Base-by-base conservation (phyloP, 148 eudicot species). In the Spergularia marina region DNA sequence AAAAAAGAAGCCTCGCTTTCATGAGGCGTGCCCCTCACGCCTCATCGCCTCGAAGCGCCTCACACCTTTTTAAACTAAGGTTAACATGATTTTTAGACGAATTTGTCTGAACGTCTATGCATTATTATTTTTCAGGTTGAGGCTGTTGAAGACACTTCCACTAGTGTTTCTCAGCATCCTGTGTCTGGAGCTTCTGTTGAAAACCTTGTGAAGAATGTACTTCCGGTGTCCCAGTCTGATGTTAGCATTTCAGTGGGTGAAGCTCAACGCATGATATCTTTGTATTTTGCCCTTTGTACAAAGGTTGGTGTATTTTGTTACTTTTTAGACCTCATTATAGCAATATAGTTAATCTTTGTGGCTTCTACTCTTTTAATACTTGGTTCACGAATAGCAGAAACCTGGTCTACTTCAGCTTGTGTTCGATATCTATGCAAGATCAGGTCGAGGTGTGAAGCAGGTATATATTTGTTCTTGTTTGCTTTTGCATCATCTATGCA, bases 231-330 rank as follows among this genome's bases (percentile, higher is more conserved):
- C 7, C 86, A 72, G 78, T 73, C 36, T 71, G 87, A 84, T 88
- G 78, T 84, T 18, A 75, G 78, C 74, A 81, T 86, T 76, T 83
- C 95, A 74, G 75, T 87, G 85, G 66, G 84, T 79, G 88, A 89
- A 85, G 97, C 98, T 79, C 94, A 88, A 72, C 88, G 92, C 61
- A 87, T 85, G 30, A 81, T 91, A 68, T 96, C 99, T 59, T 79
- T 96, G 74, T 91, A 86, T 89, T 96, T 96, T 85, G 92, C 99
- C 55, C 88, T 96, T 72, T 92, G 98, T 79, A 84, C 88, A 74
- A 91, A 96, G 99, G 99, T 89, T 44, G 62, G 78, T 75, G 44
- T 72, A 59, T 10, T 65, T 49, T 53, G 58, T 16, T 56, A 3
- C 65, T 8, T 41, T 70, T 14, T 58, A 74, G 70, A 75, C 60